phyloP scores from a whole-genome alignment of 1,284 basidiomycete genomes.

The Heliocybe sulcata region DNA sequence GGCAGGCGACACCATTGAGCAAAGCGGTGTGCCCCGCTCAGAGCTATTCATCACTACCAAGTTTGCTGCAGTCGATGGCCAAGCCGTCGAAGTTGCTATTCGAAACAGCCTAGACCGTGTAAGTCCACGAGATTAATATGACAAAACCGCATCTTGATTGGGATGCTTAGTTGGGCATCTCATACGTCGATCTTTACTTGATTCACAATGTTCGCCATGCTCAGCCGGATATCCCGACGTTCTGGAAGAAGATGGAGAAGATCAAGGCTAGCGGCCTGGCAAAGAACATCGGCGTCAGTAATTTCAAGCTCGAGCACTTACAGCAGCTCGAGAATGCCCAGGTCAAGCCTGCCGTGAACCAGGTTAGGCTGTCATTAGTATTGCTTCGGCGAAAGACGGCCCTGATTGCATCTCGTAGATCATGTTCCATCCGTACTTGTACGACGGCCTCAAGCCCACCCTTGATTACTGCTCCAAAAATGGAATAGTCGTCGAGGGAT shows the following conservation, averaged over 20 bases:
- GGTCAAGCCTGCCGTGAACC: slow-evolving; percentile 69
- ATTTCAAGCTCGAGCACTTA: slow-evolving; percentile 57
- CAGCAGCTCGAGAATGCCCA: slow-evolving; percentile 47
- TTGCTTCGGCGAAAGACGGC: too few species aligned
- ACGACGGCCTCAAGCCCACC: slow-evolving; percentile 38
- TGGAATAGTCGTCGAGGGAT: slow-evolving; percentile 66
- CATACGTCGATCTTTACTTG: slow-evolving; percentile 69
- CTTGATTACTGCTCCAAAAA: slow-evolving; percentile 52
- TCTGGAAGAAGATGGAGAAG: slow-evolving; percentile 64
- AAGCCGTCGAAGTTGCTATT: slow-evolving; percentile 30
- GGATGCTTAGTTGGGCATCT: slow-evolving; percentile 46
- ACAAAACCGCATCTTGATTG: too few species aligned
- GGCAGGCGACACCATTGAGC: slow-evolving; percentile 41
- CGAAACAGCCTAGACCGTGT: slow-evolving; percentile 33
- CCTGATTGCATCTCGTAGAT: slow-evolving; percentile 30
- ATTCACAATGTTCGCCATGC: slow-evolving; percentile 48
- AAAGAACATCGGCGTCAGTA: slow-evolving; percentile 76
- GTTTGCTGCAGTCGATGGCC: slow-evolving; percentile 25
- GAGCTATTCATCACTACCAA: slow-evolving; percentile 56
- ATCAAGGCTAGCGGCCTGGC: slow-evolving; percentile 54
- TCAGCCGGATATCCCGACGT: slow-evolving; percentile 38
- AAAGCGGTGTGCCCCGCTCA: slow-evolving; percentile 38
- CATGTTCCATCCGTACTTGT: slow-evolving; percentile 67
- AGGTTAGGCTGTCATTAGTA: slow-evolving; percentile 42
- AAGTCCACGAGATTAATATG: slow-evolving; percentile 6